Conservation (phyloP, 441 rosid genomes). For the Gossypium davidsonii region DNA sequence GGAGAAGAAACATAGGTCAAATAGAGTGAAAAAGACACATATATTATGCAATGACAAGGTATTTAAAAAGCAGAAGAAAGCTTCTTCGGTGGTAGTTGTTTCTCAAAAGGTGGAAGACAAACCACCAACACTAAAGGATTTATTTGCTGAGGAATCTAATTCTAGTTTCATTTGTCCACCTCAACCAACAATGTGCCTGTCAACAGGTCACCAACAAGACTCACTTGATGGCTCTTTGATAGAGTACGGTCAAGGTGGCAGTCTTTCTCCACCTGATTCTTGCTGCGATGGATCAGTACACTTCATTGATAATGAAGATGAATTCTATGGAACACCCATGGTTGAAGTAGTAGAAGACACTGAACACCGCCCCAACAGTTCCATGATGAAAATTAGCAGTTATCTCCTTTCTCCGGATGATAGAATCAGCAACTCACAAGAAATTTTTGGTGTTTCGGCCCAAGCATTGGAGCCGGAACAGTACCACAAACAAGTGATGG, state of each 20-base stretch:
- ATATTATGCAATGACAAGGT: slow-evolving; percentile 15
- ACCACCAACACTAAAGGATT: slow-evolving; percentile 33
- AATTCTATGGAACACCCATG: slow-evolving; percentile 6
- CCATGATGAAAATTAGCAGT: background rate
- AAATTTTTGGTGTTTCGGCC: slow-evolving; percentile 18
- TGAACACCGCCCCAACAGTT: slow-evolving; percentile 6
- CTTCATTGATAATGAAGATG: slow-evolving; percentile 17
- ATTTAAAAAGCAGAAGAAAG: slow-evolving; percentile 14
- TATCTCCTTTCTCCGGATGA: slow-evolving; percentile 21
- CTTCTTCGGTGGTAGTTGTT: slow-evolving; percentile 18
- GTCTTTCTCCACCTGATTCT: slow-evolving; percentile 18
- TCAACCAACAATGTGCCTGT: slow-evolving; percentile 22
- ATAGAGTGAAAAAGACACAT: slow-evolving; percentile 14
- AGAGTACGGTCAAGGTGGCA: slow-evolving; percentile 15
- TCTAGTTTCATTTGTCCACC: slow-evolving; percentile 20
- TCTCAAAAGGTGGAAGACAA: slow-evolving; percentile 23
- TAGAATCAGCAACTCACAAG: slow-evolving; percentile 15
- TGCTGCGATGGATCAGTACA: slow-evolving; percentile 17
- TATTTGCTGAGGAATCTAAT: slow-evolving; percentile 31
- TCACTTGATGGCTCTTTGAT: slow-evolving; percentile 5
- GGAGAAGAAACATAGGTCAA: slow-evolving; percentile 14
- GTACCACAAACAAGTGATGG: slow-evolving; percentile 6
- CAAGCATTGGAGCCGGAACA: slow-evolving; percentile 17
- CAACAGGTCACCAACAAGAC: slow-evolving; percentile 14
- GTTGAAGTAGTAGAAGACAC: slow-evolving; percentile 14